These are phyloP conservation scores for Magnolia officinalis DNA, from an alignment of 164 flowering plant species.

Conservation along the genomic window DNA sequence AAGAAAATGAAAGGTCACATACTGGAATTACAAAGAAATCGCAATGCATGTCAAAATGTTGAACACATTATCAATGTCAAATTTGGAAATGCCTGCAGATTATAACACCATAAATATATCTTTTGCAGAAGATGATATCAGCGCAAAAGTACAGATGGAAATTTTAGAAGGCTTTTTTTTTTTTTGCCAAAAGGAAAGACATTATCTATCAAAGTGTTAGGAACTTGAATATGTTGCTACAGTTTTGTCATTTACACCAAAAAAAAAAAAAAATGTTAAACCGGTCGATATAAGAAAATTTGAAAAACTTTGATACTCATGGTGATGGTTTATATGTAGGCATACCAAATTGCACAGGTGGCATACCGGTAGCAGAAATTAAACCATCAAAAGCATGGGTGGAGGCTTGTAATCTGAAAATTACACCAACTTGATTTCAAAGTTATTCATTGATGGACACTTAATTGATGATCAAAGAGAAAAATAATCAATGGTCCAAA, in stretches of 20 bases:
- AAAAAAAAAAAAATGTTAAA: too few relatives aligned
- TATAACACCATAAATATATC: neutral
- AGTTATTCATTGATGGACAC: neutral
- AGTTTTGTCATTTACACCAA: neutral
- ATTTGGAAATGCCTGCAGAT: neutral
- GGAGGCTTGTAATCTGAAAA: too few relatives aligned
- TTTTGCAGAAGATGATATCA: neutral
- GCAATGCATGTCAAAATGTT: neutral
- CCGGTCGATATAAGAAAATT: too few relatives aligned
- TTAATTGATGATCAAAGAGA: too few relatives aligned
- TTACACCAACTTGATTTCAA: neutral
- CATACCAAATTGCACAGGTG: too few relatives aligned
- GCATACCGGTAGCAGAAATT: neutral
- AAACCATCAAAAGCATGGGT: too few relatives aligned
- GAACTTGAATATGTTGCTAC: neutral
- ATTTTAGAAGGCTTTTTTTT: neutral
- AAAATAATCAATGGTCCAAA: too few relatives aligned
- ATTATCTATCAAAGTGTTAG: neutral
- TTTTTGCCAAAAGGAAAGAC: neutral
- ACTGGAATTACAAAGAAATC: neutral
- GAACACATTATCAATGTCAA: neutral
- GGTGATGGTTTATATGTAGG: too few relatives aligned
- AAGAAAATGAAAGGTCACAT: conserved; percentile 11
- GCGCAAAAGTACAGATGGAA: neutral
- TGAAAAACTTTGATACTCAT: too few relatives aligned